A percentile compares a stretch with the other conserved stretches of the same genome.
These are phyloP conservation scores for Graphilbum ipis-grandicollis DNA, from an alignment of 2,329 filamentous ascomycete genomes.

Conservation along the genomic window DNA sequence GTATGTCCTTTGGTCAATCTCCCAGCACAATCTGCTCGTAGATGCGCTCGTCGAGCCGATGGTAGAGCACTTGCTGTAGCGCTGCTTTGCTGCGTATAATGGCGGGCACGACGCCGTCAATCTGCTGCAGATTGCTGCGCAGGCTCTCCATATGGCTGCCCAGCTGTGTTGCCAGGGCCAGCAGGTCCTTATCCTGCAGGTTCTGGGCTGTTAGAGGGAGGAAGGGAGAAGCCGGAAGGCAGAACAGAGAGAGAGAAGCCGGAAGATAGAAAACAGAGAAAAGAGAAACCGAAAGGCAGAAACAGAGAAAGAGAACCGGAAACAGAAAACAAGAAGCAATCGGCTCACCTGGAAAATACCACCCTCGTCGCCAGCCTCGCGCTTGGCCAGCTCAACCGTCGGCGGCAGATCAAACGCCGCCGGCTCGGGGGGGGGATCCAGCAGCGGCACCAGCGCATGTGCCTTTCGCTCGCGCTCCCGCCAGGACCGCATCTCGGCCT, in stretches of 20 bases:
- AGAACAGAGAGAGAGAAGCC: background rate
- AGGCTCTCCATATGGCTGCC: slow-evolving; percentile 39
- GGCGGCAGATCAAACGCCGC: background rate
- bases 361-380: background rate
- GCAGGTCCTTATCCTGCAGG: slow-evolving; percentile 22
- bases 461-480: slow-evolving; percentile 30
- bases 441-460: slow-evolving; percentile 28
- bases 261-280: background rate
- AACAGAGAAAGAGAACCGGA: background rate
- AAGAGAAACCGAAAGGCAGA: background rate
- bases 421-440: background rate
- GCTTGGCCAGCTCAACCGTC: slow-evolving; percentile 1
- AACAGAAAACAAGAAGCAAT: background rate
- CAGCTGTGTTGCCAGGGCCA: slow-evolving; percentile 29
- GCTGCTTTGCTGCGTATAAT: slow-evolving; percentile 29
- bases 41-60: slow-evolving; percentile 24
- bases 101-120: slow-evolving; percentile 31
- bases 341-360: slow-evolving; percentile 16
- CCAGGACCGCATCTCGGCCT: slow-evolving; percentile 32
- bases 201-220: slow-evolving; percentile 1
- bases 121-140: slow-evolving; percentile 33
- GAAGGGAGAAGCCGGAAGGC: background rate
- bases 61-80: slow-evolving; percentile 28
- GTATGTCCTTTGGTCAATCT: background rate
- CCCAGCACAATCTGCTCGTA: slow-evolving; percentile 32